Percentiles rank a stretch among this genome's conserved stretches.
Conservation (phyloP, 768 basidiomycete species). For the Mycena crocata region DNA sequence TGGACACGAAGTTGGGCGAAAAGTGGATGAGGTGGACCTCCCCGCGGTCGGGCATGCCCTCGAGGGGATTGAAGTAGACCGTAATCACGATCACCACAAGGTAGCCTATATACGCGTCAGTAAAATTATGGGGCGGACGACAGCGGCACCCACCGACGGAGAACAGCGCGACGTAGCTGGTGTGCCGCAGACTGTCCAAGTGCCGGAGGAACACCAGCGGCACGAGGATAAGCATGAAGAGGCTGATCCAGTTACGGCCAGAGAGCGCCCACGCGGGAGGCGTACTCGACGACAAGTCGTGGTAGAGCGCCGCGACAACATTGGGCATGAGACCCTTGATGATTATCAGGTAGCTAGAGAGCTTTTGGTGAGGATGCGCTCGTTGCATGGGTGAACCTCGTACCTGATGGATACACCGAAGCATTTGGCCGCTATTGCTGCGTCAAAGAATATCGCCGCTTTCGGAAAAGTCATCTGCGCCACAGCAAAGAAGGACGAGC, state of each 20-base stretch:
- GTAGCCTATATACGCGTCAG: conserved; percentile 62
- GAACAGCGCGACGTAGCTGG: conserved; percentile 91
- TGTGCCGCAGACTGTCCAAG: conserved; percentile 88
- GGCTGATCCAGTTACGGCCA: conserved; percentile 84
- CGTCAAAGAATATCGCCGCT: conserved; percentile 90
- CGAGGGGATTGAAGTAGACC: conserved; percentile 81
- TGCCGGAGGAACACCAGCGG: conserved; percentile 88
- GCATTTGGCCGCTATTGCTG: conserved; percentile 95
- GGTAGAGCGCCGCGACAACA: conserved; percentile 86
- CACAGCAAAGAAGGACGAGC: conserved; percentile 85
- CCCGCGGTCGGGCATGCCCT: conserved; percentile 71
- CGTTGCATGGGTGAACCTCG: conserved; percentile 25
- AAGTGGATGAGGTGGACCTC: conserved; percentile 80
- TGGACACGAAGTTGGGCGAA: conserved; percentile 81
- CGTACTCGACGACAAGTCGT: conserved; percentile 75
- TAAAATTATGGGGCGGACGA: background rate
- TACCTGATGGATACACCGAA: conserved; percentile 96
- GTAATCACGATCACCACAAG: conserved; percentile 82
- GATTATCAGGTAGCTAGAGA: conserved; percentile 84
- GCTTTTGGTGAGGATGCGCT: background rate
- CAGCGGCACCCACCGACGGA: conserved; percentile 75
- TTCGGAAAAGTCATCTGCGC: conserved; percentile 90
- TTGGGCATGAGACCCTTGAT: conserved; percentile 94
- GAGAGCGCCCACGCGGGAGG: conserved; percentile 83
- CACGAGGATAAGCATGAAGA: conserved; percentile 80